Conservation (phyloP, 805 yeast genomes). For the Kuraishia hungarica region DNA sequence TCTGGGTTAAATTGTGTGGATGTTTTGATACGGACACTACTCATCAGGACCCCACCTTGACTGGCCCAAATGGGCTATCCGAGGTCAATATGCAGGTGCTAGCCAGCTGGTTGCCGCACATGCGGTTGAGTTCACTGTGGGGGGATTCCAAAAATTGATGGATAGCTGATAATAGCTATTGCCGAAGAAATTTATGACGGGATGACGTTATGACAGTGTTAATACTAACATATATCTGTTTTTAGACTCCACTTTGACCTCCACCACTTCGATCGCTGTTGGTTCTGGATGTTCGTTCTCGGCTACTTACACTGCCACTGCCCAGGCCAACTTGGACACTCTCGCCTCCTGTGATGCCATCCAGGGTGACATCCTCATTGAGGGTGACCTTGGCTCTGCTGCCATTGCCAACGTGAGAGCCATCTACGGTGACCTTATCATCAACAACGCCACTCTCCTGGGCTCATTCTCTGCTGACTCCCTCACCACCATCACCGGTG, state of each 20-base stretch:
- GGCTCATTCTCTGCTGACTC: slow-evolving; percentile 68
- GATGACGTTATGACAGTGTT: background rate
- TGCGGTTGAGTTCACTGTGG: background rate
- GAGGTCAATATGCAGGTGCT: too few relatives aligned
- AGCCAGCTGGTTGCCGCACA: too few relatives aligned
- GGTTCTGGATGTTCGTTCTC: slow-evolving; percentile 61
- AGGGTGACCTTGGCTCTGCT: slow-evolving; percentile 56
- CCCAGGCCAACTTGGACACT: slow-evolving; percentile 69
- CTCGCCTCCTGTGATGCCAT: slow-evolving; percentile 71
- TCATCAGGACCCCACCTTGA: background rate
- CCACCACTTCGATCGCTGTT: slow-evolving; percentile 35
- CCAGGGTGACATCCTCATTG: slow-evolving; percentile 68
- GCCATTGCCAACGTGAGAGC: slow-evolving; percentile 68
- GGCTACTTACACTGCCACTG: slow-evolving; percentile 57
- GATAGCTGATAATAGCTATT: too few relatives aligned
- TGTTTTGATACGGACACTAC: background rate
- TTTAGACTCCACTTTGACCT: slow-evolving; percentile 43
- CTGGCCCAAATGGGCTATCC: background rate
- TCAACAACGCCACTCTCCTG: slow-evolving; percentile 59
- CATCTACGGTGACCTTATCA: slow-evolving; percentile 66
- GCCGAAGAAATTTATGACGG: background rate
- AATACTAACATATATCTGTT: background rate
- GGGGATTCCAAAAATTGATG: too few relatives aligned
- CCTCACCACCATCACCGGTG: slow-evolving; percentile 66
- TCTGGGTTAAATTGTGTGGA: background rate